Base-by-base conservation (phyloP, 2,329 filamentous ascomycete species). In the Neonectria magnoliae region DNA sequence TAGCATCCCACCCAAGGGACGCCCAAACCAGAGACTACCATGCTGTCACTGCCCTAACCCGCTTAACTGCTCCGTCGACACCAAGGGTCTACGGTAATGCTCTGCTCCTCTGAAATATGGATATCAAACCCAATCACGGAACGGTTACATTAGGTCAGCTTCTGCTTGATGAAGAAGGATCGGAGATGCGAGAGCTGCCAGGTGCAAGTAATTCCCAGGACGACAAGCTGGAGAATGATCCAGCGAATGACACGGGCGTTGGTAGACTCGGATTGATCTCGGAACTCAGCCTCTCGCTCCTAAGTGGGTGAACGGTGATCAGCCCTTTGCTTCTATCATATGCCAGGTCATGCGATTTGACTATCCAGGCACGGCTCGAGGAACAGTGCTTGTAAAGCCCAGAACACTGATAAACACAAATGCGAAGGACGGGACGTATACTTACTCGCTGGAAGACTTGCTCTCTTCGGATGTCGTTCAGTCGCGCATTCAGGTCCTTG, bases 101-200 rank as follows among this genome's bases (percentile, higher is more conserved):
- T 38, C 53, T 48, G 38, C 42, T 55, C 57, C 60, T 22, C 29
- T 41, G 51, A 38, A 16, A 38, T 38, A n/a, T 36, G 45, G 50
- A 60, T 47, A 42, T 45, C 41, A 60, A 66, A 50, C 52, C 60
- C 50, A 36, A 56, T 29, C 47, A 50, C 45, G 16, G 56, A 62
- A 58, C 29, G 53, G 62, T 47, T 31, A 27, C 44, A 52, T 81
- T 88, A 99, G 65, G 96, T 98, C 79, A 99, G 90, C 87, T 99
- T 99, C 85, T 98, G 95, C 88, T 99, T 99, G 85, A 99, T 99
- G 85, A 99, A 99, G 88, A 99, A 99, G 51, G 93, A 92, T 73
- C 96, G 88, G 74, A 99, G 87, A 82, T 99, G 95, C 58, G 94
- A 97, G 51, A 99, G 85, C 81, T 99, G 96, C 96, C 96, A 99